Evolutionary conservation across 306 rosid species (phyloP).

Genomic region (Begonia masoniana): DNA sequence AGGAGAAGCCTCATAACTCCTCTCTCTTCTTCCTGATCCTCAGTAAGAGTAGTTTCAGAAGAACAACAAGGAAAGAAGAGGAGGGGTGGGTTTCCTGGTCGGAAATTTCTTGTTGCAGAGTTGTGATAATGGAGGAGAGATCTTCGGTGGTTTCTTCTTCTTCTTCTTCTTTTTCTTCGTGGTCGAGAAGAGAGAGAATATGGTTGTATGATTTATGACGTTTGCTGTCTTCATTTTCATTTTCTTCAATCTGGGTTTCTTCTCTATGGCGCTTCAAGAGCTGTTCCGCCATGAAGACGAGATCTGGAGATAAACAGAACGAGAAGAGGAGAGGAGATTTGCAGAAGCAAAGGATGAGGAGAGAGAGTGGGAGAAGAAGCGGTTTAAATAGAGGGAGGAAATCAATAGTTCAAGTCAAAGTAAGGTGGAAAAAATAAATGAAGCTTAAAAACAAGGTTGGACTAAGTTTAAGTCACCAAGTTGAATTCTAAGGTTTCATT

Average conservation of each 20-base stretch:
- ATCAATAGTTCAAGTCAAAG: conserved; percentile 30
- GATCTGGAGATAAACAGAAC: not conserved
- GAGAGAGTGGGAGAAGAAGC: conserved; percentile 20
- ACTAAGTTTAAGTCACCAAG: too few relatives aligned
- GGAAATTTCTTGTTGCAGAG: conserved; percentile 60
- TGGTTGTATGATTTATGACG: conserved; percentile 50
- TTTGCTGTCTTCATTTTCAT: conserved; percentile 23
- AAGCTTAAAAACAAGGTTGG: not conserved
- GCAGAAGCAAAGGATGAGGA: conserved; percentile 17
- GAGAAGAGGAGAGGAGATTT: not conserved
- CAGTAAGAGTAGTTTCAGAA: conserved; percentile 6
- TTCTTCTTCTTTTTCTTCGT: conserved; percentile 30
- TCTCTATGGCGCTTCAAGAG: conserved; percentile 46
- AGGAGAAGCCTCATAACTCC: conserved; percentile 65
- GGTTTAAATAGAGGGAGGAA: conserved; percentile 29
- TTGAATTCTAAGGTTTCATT: too few relatives aligned
- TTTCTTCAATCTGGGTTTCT: conserved; percentile 18
- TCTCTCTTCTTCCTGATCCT: conserved; percentile 24
- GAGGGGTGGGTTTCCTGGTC: conserved; percentile 10
- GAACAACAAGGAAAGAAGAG: conserved; percentile 8
- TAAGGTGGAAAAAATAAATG: conserved; percentile 3
- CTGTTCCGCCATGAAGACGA: conserved; percentile 27
- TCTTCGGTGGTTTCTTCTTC: conserved; percentile 37
- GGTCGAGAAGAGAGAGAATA: conserved; percentile 60
- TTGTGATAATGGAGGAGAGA: conserved; percentile 42